These are phyloP conservation scores for Suillus subalutaceus DNA, from an alignment of 768 basidiomycete genomes.

Conservation along the genomic window DNA sequence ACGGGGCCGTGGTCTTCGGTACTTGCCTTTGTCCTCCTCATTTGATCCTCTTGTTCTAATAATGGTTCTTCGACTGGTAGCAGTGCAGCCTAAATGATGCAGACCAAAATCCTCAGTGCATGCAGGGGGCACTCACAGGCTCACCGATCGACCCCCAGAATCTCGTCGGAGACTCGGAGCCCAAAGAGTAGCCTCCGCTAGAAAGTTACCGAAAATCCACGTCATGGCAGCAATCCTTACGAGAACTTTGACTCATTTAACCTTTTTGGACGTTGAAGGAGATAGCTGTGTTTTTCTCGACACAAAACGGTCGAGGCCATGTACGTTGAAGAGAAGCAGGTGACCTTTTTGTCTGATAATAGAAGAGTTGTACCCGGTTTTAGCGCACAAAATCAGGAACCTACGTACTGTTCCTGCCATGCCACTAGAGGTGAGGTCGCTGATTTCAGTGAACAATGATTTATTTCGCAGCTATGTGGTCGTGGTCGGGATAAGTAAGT, in stretches of 20 bases:
- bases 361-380: background rate
- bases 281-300: too few species aligned
- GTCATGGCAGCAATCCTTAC: background rate
- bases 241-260: background rate
- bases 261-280: background rate
- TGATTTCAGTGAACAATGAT: background rate
- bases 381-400: background rate
- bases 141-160: too few species aligned
- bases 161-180: too few species aligned
- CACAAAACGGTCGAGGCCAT: background rate
- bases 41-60: background rate
- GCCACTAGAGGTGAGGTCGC: background rate
- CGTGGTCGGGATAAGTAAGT: constrained; percentile 9
- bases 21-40: background rate
- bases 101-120: background rate
- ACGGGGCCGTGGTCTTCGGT: background rate
- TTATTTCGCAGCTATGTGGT: constrained; percentile 14
- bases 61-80: background rate
- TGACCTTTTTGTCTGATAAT: background rate
- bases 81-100: background rate
- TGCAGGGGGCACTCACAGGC: background rate
- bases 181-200: too few species aligned
- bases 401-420: background rate
- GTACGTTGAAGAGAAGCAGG: background rate
- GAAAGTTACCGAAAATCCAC: background rate